Percentiles rank a stretch among this genome's conserved stretches.
Conservation (phyloP, 2,329 filamentous ascomycete species). For the Nemania abortiva region DNA sequence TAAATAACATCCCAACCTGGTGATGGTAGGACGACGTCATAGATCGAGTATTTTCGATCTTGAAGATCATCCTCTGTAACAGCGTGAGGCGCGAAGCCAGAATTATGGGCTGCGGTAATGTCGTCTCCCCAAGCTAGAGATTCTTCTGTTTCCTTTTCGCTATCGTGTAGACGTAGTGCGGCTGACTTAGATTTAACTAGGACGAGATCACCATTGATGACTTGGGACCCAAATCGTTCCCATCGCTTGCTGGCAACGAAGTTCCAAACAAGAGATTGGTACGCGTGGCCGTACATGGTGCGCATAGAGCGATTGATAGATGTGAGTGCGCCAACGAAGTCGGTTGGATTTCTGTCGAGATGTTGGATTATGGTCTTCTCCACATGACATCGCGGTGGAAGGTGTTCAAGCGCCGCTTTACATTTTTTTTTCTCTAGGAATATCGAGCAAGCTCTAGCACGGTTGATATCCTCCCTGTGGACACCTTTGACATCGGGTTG, state of each 20-base stretch:
- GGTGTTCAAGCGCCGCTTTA: conserved; percentile 70
- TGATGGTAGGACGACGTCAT: conserved; percentile 90
- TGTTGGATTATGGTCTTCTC: conserved; percentile 84
- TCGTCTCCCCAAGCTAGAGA: conserved; percentile 70
- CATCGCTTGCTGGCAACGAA: conserved; percentile 83
- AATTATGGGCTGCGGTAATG: conserved; percentile 61
- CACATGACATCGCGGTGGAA: conserved; percentile 85
- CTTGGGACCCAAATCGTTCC: conserved; percentile 76
- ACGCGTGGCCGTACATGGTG: conserved; percentile 96
- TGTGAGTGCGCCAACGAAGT: conserved; percentile 85
- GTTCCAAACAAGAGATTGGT: conserved; percentile 97
- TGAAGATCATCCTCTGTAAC: conserved; percentile 82
- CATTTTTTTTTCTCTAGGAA: conserved; percentile 74
- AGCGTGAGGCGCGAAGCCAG: conserved; percentile 71
- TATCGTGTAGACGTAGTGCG: conserved; percentile 57
- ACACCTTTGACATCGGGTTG: conserved; percentile 57
- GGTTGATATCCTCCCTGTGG: conserved; percentile 80
- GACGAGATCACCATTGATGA: conserved; percentile 88
- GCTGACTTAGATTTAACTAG: conserved; percentile 60
- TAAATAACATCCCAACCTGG: conserved; percentile 93
- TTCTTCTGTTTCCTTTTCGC: conserved; percentile 74
- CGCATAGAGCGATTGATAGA: conserved; percentile 84
- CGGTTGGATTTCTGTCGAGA: conserved; percentile 68
- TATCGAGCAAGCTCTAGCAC: conserved; percentile 81
- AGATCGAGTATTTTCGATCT: conserved; percentile 82